Evolutionary conservation across 2,329 filamentous ascomycete genomes (phyloP), one percentile per base, ranked within the genome.

Genomic region (Coniella vitis): DNA sequence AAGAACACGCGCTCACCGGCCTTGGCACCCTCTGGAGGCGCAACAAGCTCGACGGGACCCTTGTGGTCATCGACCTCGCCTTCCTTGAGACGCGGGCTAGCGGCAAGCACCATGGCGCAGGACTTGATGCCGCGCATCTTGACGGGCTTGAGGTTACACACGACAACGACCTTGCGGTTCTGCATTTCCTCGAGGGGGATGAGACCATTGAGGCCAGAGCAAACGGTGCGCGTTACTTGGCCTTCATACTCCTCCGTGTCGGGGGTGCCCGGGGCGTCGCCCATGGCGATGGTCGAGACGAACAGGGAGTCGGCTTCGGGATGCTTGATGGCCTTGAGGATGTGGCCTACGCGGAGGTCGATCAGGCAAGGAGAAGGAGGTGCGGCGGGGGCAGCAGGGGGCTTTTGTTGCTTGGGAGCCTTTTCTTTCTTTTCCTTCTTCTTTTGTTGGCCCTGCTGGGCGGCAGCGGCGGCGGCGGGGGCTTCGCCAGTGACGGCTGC

Each of bases 81-180:
- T 62, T 91, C 87, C 62, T 84, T 83, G 41, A 87, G 67, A 52
- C 78, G 76, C n/a, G 91, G 93, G 16, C 89, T 95, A 2, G 93
- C 93, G 9, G 93, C 93, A 35, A 98, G 79, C 14, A 98, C 93
- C 93, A 98, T 97, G 62, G 90, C 78, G 58, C 71, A 78, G 3
- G 78, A 82, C 71, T 81, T 81, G 72, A 82, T 76, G 57, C 93
- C 93, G 56, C 93, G 87, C 93, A 98, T 98, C 68, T 94, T 98
- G 67, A 97, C 93, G 44, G 93, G 93, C 78, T 98, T 98, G 58
- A 98, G 80, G 70, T 98, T 98, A 76, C 89, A 95, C 19, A 98
- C 91, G 1, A 93, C 87, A 29, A 98, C 80, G 53, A 98, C 88
- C 72, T 94, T 95, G 66, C 93, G 88, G 63, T 84, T 83, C 69